A percentile compares a stretch with the other conserved stretches of the same genome.
Evolutionary conservation across 2,329 filamentous ascomycete species (phyloP).

Genomic region (Sporothrix curviconia): DNA sequence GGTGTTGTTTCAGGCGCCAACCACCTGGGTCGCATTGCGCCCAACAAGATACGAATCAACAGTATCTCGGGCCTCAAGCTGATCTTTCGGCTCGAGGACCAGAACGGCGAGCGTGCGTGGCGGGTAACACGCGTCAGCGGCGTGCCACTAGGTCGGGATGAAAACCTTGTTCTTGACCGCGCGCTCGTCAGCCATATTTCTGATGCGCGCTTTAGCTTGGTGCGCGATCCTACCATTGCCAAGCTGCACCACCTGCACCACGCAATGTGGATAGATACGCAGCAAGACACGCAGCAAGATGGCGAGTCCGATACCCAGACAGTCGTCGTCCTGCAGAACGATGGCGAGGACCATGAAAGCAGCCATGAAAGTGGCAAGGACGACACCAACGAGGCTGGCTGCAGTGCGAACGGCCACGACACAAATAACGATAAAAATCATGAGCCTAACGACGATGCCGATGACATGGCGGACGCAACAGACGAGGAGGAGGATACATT

Average conservation of each 20-base stretch:
- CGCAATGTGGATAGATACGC: slow-evolving; percentile 65
- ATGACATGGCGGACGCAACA: background rate
- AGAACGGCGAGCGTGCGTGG: slow-evolving; percentile 45
- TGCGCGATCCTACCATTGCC: slow-evolving; percentile 54
- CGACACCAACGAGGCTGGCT: slow-evolving; percentile 3
- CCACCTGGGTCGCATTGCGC: slow-evolving; percentile 37
- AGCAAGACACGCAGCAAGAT: slow-evolving; percentile 24
- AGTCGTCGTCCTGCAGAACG: slow-evolving; percentile 11
- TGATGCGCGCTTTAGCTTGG: slow-evolving; percentile 77
- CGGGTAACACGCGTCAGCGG: slow-evolving; percentile 76
- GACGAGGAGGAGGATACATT: background rate
- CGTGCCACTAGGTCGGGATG: slow-evolving; percentile 75
- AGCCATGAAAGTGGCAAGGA: slow-evolving; percentile 19
- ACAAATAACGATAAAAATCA: background rate
- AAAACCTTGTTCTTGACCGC: slow-evolving; percentile 73
- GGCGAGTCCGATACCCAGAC: slow-evolving; percentile 6
- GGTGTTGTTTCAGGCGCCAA: slow-evolving; percentile 26
- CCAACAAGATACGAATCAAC: slow-evolving; percentile 42
- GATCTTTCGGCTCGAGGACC: slow-evolving; percentile 59
- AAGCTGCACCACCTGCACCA: slow-evolving; percentile 41
- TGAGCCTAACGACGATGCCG: background rate
- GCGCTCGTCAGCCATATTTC: slow-evolving; percentile 68
- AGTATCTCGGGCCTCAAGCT: slow-evolving; percentile 54
- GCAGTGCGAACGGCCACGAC: too few species aligned
- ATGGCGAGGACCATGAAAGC: slow-evolving; percentile 17